Percentiles rank a stretch among this genome's conserved stretches.
phyloP scores from a whole-genome alignment of 495 filamentous ascomycete genomes.

The Penicillium atrosanguineum region DNA sequence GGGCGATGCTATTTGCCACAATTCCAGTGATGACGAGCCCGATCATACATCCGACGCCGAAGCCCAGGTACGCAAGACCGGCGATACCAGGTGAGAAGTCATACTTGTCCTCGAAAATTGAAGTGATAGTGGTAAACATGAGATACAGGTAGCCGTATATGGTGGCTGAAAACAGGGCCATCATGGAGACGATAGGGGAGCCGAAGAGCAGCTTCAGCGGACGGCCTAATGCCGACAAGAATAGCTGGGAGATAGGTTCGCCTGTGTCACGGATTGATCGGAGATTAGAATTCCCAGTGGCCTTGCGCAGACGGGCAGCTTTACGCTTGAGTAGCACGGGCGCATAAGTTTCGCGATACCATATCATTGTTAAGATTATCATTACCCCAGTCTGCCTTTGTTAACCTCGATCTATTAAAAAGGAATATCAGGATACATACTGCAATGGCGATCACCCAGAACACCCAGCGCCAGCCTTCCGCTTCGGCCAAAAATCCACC shows the following conservation, averaged over 20 bases:
- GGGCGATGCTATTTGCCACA: not conserved
- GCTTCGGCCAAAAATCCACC: slow-evolving; percentile 38
- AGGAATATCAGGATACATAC: slow-evolving; percentile 20
- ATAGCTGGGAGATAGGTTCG: not conserved
- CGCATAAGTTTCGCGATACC: not conserved
- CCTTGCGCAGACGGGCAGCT: not conserved
- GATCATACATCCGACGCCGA: not conserved
- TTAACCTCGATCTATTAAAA: not conserved
- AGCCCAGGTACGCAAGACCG: not conserved
- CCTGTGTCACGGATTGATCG: not conserved
- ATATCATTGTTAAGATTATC: not conserved
- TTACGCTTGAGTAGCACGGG: slow-evolving; percentile 1
- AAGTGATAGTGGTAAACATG: not conserved
- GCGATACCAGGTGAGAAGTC: not conserved
- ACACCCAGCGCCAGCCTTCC: slow-evolving; percentile 42
- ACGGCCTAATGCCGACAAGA: not conserved
- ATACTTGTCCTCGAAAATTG: slow-evolving; percentile 1
- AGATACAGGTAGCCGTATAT: slow-evolving; percentile 2
- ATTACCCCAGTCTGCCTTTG: not conserved
- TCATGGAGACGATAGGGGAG: not conserved
- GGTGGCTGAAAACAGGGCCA: not conserved
- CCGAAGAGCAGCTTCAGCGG: not conserved
- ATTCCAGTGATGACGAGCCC: not conserved
- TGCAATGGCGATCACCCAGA: slow-evolving; percentile 28
- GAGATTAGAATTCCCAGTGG: not conserved